A percentile compares a stretch with the other conserved stretches of the same genome.
These are phyloP conservation scores for Ramaria rubella DNA, from an alignment of 768 basidiomycete species.

Conservation along the genomic window DNA sequence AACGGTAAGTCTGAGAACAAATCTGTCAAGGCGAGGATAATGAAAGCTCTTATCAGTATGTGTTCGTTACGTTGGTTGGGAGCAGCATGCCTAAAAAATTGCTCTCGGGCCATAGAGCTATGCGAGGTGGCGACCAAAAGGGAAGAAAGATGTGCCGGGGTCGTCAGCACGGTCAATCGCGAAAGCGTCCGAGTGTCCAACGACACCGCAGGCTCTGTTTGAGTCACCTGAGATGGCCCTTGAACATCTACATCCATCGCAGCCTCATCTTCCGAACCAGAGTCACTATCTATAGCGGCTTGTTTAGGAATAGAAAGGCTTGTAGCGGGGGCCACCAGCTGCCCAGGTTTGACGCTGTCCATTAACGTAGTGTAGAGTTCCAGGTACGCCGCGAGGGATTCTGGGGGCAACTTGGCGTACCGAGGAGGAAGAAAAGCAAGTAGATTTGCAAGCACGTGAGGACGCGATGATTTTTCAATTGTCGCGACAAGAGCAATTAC, in stretches of 20 bases:
- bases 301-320: not conserved
- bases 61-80: not conserved
- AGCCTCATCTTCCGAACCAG: conserved; percentile 31
- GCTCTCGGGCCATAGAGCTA: conserved; percentile 5
- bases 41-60: not conserved
- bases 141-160: conserved; percentile 43
- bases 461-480: conserved; percentile 10
- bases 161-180: conserved; percentile 53
- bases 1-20: conserved; percentile 4
- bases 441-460: conserved; percentile 68
- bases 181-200: conserved; percentile 56
- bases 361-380: conserved; percentile 45
- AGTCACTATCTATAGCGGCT: conserved; percentile 24
- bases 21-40: conserved; percentile 1
- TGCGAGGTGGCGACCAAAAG: conserved; percentile 33
- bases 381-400: conserved; percentile 48
- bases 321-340: not conserved
- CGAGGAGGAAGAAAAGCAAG: conserved; percentile 57
- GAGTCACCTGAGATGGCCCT: not conserved
- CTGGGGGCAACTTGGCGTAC: conserved; percentile 42
- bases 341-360: conserved; percentile 30
- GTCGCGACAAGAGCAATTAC: conserved; percentile 31
- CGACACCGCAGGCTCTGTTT: not conserved
- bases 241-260: not conserved
- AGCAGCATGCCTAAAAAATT: conserved; percentile 1